phyloP scores from a whole-genome alignment of 208 protist genomes.

The Crithidia expoeki region DNA sequence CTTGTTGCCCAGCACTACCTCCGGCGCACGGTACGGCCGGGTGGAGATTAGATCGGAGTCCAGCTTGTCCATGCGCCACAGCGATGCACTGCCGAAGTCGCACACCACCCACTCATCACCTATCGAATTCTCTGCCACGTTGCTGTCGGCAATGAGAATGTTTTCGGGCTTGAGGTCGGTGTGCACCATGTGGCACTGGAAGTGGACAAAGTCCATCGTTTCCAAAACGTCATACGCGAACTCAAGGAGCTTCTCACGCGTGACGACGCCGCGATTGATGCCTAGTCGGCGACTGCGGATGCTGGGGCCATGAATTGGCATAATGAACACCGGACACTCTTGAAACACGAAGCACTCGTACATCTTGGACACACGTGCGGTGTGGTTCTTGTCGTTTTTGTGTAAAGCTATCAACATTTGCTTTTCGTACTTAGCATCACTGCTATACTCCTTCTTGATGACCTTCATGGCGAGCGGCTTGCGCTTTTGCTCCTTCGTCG shows the following conservation, averaged over 20 bases:
- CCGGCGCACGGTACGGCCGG: slow-evolving; percentile 91
- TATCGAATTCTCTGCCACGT: slow-evolving; percentile 47
- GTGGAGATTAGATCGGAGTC: slow-evolving; percentile 89
- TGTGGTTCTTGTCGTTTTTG: slow-evolving; percentile 47
- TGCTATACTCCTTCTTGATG: slow-evolving; percentile 80
- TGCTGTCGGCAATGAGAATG: slow-evolving; percentile 87
- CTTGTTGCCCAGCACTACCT: slow-evolving; percentile 85
- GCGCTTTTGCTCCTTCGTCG: slow-evolving; percentile 17
- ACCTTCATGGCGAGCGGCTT: slow-evolving; percentile 77
- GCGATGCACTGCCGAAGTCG: slow-evolving; percentile 89
- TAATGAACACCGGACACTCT: slow-evolving; percentile 77
- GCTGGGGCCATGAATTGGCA: slow-evolving; percentile 78
- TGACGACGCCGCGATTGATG: slow-evolving; percentile 62
- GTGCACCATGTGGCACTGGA: slow-evolving; percentile 92
- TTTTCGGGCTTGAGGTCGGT: slow-evolving; percentile 98
- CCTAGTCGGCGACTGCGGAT: slow-evolving; percentile 76
- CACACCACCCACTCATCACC: slow-evolving; percentile 77
- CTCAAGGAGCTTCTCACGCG: slow-evolving; percentile 46
- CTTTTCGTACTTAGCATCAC: slow-evolving; percentile 79
- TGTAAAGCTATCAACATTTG: slow-evolving; percentile 72
- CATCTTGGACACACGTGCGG: slow-evolving; percentile 59
- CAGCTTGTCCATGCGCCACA: slow-evolving; percentile 68
- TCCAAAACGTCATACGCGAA: slow-evolving; percentile 79
- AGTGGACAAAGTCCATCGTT: slow-evolving; percentile 81
- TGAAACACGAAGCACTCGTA: slow-evolving; percentile 81